Conservation (phyloP, 345 rosid genomes). For the Microthlaspi erraticum region DNA sequence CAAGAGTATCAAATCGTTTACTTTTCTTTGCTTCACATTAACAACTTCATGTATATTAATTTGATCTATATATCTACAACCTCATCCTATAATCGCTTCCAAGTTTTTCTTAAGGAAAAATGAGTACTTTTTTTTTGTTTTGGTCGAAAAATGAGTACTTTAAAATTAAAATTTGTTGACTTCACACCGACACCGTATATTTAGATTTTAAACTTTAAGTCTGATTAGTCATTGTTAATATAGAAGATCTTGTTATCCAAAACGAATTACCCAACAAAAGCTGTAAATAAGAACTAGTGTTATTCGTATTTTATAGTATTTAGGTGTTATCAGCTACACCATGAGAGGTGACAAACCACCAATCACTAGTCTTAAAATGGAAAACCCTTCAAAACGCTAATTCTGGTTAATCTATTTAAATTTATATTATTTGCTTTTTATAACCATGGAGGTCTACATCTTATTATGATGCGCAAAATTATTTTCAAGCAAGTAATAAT, state of each 20-base stretch:
- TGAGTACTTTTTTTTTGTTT: not conserved
- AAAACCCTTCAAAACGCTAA: not conserved
- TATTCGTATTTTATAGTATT: not conserved
- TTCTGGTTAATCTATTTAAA: not conserved
- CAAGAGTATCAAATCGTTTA: slow-evolving; percentile 11
- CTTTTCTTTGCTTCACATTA: slow-evolving; percentile 34
- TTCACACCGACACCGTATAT: not conserved
- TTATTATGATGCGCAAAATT: slow-evolving; percentile 9
- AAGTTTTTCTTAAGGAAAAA: not conserved
- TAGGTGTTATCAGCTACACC: slow-evolving; percentile 1
- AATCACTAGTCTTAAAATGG: slow-evolving; percentile 4
- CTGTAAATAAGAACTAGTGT: not conserved
- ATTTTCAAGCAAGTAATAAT: slow-evolving; percentile 4
- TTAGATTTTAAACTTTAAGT: not conserved
- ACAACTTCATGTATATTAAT: not conserved
- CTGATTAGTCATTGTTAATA: not conserved
- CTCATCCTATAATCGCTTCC: not conserved
- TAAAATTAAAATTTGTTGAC: not conserved
- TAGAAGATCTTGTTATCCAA: slow-evolving; percentile 6
- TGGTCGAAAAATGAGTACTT: not conserved
- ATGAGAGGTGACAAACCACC: slow-evolving; percentile 11
- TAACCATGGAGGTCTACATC: slow-evolving; percentile 10
- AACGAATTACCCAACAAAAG: not conserved
- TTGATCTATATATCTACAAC: not conserved
- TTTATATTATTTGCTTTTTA: not conserved